A percentile compares a stretch with the other conserved stretches of the same genome.
Evolutionary conservation across 495 filamentous ascomycete species (phyloP).

Genomic region (Podospora didyma): DNA sequence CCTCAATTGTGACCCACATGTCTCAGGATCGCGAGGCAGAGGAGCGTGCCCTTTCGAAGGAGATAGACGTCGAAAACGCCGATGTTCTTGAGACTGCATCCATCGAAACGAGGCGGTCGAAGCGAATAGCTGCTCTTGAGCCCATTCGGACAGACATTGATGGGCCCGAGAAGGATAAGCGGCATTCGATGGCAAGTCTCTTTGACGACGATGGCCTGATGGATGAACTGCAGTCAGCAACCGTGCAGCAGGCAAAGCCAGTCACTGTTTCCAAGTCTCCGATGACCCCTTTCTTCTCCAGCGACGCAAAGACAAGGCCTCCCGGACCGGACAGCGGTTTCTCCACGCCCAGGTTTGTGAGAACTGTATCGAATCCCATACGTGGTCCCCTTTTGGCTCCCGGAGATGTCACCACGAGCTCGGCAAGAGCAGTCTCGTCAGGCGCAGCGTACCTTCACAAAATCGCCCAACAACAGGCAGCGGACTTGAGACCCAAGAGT

Average conservation of each 20-base stretch:
- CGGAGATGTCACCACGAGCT: conserved; percentile 32
- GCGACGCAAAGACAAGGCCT: conserved; percentile 26
- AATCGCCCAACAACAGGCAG: conserved; percentile 39
- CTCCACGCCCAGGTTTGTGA: conserved; percentile 19
- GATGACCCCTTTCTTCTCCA: conserved; percentile 60
- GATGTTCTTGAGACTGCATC: conserved; percentile 14
- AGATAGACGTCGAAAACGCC: conserved; percentile 1
- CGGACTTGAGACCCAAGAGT: conserved; percentile 60
- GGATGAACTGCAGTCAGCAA: conserved; percentile 82
- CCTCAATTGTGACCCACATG: conserved; percentile 11
- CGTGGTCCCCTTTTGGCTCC: conserved; percentile 38
- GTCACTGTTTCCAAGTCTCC: conserved; percentile 83
- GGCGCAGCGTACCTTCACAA: conserved; percentile 43
- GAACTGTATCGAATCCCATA: conserved; percentile 48
- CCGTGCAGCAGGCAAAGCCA: conserved; percentile 77
- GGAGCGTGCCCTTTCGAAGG: neutral
- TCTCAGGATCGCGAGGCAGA: conserved; percentile 1
- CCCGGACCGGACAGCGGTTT: conserved; percentile 24
- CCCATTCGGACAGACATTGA: conserved; percentile 50
- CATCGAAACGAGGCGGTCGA: conserved; percentile 30
- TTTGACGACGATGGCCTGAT: conserved; percentile 84
- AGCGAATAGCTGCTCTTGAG: conserved; percentile 47
- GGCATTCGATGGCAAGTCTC: conserved; percentile 60
- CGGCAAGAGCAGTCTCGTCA: conserved; percentile 45
- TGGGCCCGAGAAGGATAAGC: conserved; percentile 39